Evolutionary conservation across 176 grass and related monocot genomes (phyloP), one percentile per base, ranked within the genome.

Genomic region (Echinochloa phyllopogon): DNA sequence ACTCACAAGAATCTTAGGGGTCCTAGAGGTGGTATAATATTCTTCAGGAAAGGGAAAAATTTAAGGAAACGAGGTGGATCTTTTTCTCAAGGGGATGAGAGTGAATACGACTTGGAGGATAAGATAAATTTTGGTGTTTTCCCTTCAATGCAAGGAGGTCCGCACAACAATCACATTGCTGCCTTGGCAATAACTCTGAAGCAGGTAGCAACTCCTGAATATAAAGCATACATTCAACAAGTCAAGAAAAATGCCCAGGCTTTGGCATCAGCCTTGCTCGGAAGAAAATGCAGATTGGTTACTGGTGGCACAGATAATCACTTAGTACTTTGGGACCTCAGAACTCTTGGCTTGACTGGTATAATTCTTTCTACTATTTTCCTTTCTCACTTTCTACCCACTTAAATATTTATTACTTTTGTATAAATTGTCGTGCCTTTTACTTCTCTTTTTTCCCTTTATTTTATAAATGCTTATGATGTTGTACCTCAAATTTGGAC

Each of bases 301-400:
- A 99, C 94, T 79, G 97, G 94, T 59, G 97, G 97, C 64, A 99
- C 97, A 21, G 97, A 99, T 82, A 99, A 99, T 71, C 97, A 99
- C 80, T 91, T 99, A 85, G 53, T 99, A 81, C 93, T 99, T 69
- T 99, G 97, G 97, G 97, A 99, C 82, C 88, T 99, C 70, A 96
- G 97, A 89, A 99, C 84, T 52, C 87, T 96, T 81, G 94, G 97
- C 40, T 92, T 99, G 90, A 99, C 94, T 3, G 97, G 97, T 99
- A 94, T 65, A 72, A 7, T 77, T 83, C 66, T 38, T 51, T 42
- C 39, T 84, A 5, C 33, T 51, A 49, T 21, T 77, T 69, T 85
- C 15, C 40, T n/a, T 24, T 23, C 14, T 21, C n/a, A 25, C n/a
- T n/a, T 20, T 15, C 20, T 57, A 18, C 33, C 10, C 20, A 53